A percentile compares a stretch with the other conserved stretches of the same genome.
Evolutionary conservation across 768 basidiomycete species (phyloP).

Genomic region (Pleurotus djamor): DNA sequence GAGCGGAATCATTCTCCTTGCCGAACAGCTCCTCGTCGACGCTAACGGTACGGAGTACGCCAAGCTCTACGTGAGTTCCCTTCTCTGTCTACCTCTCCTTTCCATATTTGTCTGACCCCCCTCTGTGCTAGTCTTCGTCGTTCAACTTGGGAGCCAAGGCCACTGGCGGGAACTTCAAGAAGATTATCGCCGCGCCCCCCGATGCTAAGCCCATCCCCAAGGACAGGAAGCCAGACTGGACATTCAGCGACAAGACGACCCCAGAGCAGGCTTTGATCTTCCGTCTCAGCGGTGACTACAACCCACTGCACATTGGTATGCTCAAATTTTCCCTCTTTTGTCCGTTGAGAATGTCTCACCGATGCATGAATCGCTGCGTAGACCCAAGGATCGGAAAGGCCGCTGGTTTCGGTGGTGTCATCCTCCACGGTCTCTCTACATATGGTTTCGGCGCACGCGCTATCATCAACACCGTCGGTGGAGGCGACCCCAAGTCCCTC

Average conservation of each 20-base stretch:
- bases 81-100: not conserved
- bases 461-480: conserved; percentile 61
- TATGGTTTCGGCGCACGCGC: conserved; percentile 84
- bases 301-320: conserved; percentile 79
- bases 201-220: conserved; percentile 60
- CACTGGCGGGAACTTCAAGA: conserved; percentile 59
- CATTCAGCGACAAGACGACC: conserved; percentile 59
- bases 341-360: too few relatives aligned
- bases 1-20: conserved; percentile 70
- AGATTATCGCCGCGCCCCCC: conserved; percentile 58
- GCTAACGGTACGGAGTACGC: conserved; percentile 58
- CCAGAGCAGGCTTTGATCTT: conserved; percentile 69
- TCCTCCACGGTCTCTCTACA: conserved; percentile 81
- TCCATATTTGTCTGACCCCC: not conserved
- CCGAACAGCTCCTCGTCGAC: conserved; percentile 62
- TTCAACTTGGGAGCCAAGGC: conserved; percentile 72
- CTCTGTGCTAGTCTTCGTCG: conserved; percentile 47
- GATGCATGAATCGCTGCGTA: conserved; percentile 17
- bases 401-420: conserved; percentile 80
- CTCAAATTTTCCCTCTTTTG: too few relatives aligned
- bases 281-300: conserved; percentile 78
- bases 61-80: conserved; percentile 52
- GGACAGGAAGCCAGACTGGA: conserved; percentile 59
- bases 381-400: conserved; percentile 74
- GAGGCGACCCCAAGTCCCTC: conserved; percentile 58